These are phyloP conservation scores for Cladophialophora bantiana DNA, from an alignment of 2,329 filamentous ascomycete species.

Conservation along the genomic window DNA sequence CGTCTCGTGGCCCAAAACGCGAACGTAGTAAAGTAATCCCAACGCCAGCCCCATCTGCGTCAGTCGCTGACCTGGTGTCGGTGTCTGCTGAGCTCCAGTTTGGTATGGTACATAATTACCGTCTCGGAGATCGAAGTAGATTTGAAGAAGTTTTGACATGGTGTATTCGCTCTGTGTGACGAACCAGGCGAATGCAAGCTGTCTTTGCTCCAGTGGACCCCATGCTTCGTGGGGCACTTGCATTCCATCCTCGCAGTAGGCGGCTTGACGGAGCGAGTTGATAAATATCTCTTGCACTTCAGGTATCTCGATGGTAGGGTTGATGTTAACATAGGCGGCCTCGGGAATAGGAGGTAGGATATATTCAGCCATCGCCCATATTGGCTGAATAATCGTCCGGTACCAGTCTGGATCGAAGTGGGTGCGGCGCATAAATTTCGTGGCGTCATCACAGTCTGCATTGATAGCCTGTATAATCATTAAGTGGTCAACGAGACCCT, in stretches of 20 bases:
- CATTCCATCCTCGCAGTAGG: slow-evolving; percentile 3
- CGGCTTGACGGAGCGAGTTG: not conserved
- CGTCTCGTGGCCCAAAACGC: slow-evolving; percentile 11
- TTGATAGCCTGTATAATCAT: slow-evolving; percentile 14
- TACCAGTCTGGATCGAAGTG: slow-evolving; percentile 11
- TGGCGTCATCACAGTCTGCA: slow-evolving; percentile 7
- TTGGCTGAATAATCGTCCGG: not conserved
- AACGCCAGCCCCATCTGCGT: slow-evolving; percentile 12
- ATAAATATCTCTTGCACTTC: slow-evolving; percentile 11
- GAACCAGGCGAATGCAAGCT: slow-evolving; percentile 18
- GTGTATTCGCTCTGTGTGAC: slow-evolving; percentile 14
- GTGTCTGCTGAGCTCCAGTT: not conserved
- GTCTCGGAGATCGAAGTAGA: slow-evolving; percentile 10
- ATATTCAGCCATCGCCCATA: slow-evolving; percentile 17
- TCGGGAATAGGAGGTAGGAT: slow-evolving; percentile 2
- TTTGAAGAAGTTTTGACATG: not conserved
- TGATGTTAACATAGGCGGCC: not conserved
- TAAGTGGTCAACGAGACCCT: slow-evolving; percentile 15
- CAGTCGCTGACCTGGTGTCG: slow-evolving; percentile 3
- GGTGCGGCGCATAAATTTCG: slow-evolving; percentile 17
- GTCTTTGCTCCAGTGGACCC: slow-evolving; percentile 10
- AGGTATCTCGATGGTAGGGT: not conserved
- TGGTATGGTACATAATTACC: not conserved
- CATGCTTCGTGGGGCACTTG: slow-evolving; percentile 13
- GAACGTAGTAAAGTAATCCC: slow-evolving; percentile 7